These are phyloP conservation scores for Tuber aestivum DNA, from an alignment of 495 filamentous ascomycete genomes.

Conservation along the genomic window DNA sequence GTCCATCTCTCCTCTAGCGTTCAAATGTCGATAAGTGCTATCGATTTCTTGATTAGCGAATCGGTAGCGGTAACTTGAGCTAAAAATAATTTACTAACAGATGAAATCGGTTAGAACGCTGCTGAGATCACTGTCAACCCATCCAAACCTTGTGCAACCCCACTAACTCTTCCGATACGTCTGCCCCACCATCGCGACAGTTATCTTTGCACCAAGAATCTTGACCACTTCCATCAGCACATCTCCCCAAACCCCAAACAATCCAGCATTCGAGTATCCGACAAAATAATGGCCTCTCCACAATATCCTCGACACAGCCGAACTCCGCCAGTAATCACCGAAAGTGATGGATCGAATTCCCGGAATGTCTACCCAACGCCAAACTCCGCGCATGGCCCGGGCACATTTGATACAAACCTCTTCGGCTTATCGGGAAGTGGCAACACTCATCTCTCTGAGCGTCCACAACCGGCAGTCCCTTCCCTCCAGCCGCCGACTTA, in stretches of 20 bases:
- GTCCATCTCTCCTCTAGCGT: not conserved
- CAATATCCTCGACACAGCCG: not conserved
- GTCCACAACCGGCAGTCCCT: not conserved
- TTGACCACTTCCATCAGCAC: not conserved
- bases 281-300: slow-evolving; percentile 2
- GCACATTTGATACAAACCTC: not conserved
- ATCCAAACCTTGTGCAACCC: not conserved
- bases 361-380: not conserved
- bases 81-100: not conserved
- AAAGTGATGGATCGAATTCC: not conserved
- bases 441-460: slow-evolving; percentile 1
- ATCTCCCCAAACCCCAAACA: not conserved
- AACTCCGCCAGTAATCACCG: not conserved
- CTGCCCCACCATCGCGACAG: not conserved
- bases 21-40: not conserved
- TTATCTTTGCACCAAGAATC: not conserved
- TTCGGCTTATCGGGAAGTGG: slow-evolving; percentile 1
- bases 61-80: not conserved
- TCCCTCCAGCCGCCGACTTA: not conserved
- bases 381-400: not conserved
- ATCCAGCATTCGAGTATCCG: not conserved
- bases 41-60: not conserved
- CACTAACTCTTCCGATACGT: not conserved
- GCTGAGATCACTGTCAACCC: not conserved
- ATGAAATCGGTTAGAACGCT: not conserved